Percentiles rank a stretch among this genome's conserved stretches.
phyloP scores from a whole-genome alignment of 441 rosid species.

The Gossypium laxum region DNA sequence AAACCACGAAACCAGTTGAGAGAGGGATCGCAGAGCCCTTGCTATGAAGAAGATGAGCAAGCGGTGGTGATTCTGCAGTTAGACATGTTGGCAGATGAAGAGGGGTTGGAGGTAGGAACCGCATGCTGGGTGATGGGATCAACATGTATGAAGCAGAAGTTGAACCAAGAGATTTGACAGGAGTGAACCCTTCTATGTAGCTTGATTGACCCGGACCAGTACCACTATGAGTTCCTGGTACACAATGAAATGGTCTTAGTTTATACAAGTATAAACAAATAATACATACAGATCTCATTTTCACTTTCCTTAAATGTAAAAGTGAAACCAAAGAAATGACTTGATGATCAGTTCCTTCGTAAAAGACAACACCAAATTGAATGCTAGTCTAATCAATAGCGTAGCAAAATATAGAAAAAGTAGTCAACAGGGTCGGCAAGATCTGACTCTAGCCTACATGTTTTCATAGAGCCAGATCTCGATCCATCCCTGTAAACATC shows the following conservation, averaged over 20 bases:
- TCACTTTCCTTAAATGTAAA: conserved; percentile 4
- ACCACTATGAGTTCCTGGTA: conserved; percentile 59
- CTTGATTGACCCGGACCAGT: conserved; percentile 35
- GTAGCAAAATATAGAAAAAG: background rate
- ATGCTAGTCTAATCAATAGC: background rate
- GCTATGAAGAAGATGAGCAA: conserved; percentile 98
- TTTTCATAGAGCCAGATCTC: background rate
- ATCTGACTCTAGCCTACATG: background rate
- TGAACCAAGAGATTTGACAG: conserved; percentile 87
- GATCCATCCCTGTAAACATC: background rate
- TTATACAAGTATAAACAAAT: background rate
- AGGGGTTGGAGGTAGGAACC: conserved; percentile 83
- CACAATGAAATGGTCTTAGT: conserved; percentile 12
- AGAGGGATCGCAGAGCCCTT: conserved; percentile 84
- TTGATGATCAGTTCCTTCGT: background rate
- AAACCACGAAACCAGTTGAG: conserved; percentile 82
- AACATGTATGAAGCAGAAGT: conserved; percentile 71
- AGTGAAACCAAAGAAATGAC: background rate
- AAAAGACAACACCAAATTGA: background rate
- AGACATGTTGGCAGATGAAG: conserved; percentile 95
- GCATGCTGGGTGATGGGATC: conserved; percentile 94
- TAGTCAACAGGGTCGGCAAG: background rate
- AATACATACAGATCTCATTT: background rate
- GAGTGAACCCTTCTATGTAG: conserved; percentile 82
- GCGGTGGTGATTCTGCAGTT: conserved; percentile 97